phyloP scores from a whole-genome alignment of 768 basidiomycete genomes.

The Dioszegia aurantiaca region DNA sequence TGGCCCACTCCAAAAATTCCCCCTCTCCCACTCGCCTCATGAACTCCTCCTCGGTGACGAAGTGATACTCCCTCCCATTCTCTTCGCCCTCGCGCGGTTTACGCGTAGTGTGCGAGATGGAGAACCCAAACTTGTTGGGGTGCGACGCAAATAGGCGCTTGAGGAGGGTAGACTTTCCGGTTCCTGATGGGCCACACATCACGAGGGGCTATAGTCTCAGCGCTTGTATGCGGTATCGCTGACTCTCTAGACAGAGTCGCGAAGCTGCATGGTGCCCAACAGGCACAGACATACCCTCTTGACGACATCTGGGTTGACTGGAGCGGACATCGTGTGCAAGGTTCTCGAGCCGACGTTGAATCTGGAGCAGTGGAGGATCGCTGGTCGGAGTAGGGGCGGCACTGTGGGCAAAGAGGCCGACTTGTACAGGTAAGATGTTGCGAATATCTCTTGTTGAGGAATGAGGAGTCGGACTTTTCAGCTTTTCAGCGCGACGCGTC shows the following conservation, averaged over 20 bases:
- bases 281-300: constrained; percentile 29
- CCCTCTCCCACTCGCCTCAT: constrained; percentile 63
- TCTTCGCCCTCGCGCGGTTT: constrained; percentile 74
- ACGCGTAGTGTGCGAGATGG: constrained; percentile 92
- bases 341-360: background rate
- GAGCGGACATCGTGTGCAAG: background rate
- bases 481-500: no score
- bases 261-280: background rate
- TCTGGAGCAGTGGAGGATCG: no score
- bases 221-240: background rate
- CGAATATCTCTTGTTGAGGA: no score
- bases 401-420: background rate
- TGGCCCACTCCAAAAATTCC: constrained; percentile 90
- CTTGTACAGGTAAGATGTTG: background rate
- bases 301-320: constrained; percentile 37
- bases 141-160: constrained; percentile 72
- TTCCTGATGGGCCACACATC: constrained; percentile 85
- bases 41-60: constrained; percentile 71
- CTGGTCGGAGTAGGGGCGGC: background rate
- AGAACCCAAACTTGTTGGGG: constrained; percentile 86
- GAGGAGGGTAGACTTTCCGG: constrained; percentile 90
- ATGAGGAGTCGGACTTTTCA: no score
- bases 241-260: no score
- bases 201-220: constrained; percentile 64
- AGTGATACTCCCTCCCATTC: constrained; percentile 83